Conservation (phyloP, 176 grass and related monocot species). For the Raddia guianensis region DNA sequence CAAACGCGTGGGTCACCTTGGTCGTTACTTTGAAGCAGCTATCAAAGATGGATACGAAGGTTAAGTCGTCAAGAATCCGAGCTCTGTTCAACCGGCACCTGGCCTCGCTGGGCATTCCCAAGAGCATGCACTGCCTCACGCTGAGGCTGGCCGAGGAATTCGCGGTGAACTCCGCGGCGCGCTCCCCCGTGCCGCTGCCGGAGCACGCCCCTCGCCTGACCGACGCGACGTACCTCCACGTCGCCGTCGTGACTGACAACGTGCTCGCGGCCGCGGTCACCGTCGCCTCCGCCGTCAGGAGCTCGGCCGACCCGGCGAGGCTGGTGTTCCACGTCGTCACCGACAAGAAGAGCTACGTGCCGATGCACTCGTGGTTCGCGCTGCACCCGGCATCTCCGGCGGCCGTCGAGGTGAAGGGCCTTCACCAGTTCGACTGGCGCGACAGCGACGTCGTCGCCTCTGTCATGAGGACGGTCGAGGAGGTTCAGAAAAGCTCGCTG, state of each 20-base stretch:
- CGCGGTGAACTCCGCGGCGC: conserved; percentile 70
- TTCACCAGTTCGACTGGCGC: conserved; percentile 89
- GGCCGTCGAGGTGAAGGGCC: conserved; percentile 78
- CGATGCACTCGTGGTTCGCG: conserved; percentile 97
- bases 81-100: conserved; percentile 65
- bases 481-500: conserved; percentile 57
- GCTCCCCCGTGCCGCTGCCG: conserved; percentile 77
- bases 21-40: conserved; percentile 51
- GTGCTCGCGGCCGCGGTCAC: conserved; percentile 73
- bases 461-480: conserved; percentile 74
- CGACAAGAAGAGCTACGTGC: conserved; percentile 81
- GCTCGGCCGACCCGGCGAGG: conserved; percentile 52
- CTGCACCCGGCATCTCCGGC: conserved; percentile 65
- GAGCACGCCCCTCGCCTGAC: conserved; percentile 68
- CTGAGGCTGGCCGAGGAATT: conserved; percentile 80
- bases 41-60: conserved; percentile 86
- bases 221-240: conserved; percentile 62
- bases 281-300: conserved; percentile 59
- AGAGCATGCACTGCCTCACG: conserved; percentile 80
- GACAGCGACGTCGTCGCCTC: conserved; percentile 44
- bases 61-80: conserved; percentile 56
- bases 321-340: conserved; percentile 94
- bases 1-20: too few species aligned
- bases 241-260: conserved; percentile 83
- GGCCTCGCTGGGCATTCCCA: conserved; percentile 77